phyloP scores from a whole-genome alignment of 306 rosid genomes.

The Styphnolobium japonicum region DNA sequence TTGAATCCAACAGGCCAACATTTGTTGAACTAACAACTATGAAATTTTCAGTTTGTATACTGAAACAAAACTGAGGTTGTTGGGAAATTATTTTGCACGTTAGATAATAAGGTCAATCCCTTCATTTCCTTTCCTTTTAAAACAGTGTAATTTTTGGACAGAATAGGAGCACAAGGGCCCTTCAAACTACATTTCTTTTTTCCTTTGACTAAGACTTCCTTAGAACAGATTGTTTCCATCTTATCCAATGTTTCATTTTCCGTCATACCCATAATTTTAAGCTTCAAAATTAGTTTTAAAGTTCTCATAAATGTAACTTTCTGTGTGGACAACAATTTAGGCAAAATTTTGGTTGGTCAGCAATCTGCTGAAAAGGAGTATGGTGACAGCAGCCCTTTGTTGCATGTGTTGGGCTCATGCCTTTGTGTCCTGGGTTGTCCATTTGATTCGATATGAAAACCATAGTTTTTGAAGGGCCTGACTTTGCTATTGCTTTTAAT shows the following conservation, averaged over 20 bases:
- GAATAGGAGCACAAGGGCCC: background rate
- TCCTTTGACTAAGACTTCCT: too few species aligned
- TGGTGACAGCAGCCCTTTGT: background rate
- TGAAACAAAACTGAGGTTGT: background rate
- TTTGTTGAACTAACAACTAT: background rate
- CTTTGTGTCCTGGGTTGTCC: background rate
- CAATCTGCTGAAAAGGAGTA: background rate
- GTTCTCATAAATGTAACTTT: too few species aligned
- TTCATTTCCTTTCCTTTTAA: background rate
- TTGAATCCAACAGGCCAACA: background rate
- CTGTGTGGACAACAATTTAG: too few species aligned
- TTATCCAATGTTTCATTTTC: too few species aligned
- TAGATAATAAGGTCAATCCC: background rate
- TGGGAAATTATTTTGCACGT: background rate
- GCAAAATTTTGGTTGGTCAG: too few species aligned
- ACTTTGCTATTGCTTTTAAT: background rate
- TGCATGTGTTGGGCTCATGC: background rate
- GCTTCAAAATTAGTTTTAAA: too few species aligned
- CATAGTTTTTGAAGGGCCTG: too few species aligned
- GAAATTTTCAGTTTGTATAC: background rate
- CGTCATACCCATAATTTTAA: too few species aligned
- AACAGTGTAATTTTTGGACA: background rate
- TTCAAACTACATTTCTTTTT: too few species aligned
- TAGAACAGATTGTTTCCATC: too few species aligned
- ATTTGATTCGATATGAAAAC: too few species aligned